Evolutionary conservation across 331 rosid genomes (phyloP).

Genomic region (Cydonia oblonga): DNA sequence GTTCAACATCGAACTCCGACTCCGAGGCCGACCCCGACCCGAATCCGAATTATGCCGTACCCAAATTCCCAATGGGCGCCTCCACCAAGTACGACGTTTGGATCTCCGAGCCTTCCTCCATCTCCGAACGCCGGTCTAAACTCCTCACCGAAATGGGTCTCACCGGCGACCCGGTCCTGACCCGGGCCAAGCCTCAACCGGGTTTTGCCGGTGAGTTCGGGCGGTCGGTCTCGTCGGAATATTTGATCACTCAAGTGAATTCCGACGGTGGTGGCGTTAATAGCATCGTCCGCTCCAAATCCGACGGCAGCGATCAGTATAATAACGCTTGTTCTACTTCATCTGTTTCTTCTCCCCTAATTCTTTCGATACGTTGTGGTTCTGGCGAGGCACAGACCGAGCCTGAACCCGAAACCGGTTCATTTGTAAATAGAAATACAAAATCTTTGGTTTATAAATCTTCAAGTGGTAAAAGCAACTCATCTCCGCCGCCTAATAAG

Average conservation of each 20-base stretch:
- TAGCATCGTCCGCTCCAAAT: conserved; percentile 46
- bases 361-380: conserved; percentile 34
- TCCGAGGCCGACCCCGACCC: conserved; percentile 17
- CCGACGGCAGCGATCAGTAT: conserved; percentile 41
- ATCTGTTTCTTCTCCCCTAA: conserved; percentile 29
- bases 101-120: conserved; percentile 90
- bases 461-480: conserved; percentile 23
- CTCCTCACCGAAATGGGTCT: conserved; percentile 77
- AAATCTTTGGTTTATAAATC: conserved; percentile 23
- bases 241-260: conserved; percentile 19
- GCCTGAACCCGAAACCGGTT: conserved; percentile 8
- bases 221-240: conserved; percentile 50
- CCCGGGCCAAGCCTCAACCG: conserved; percentile 27
- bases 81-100: conserved; percentile 65
- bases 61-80: conserved; percentile 47
- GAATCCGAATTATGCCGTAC: conserved; percentile 22
- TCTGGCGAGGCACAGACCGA: not conserved
- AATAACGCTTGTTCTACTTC: conserved; percentile 9
- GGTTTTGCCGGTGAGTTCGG: conserved; percentile 26
- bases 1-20: conserved; percentile 68
- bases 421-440: conserved; percentile 41
- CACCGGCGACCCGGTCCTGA: conserved; percentile 47
- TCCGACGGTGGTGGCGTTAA: not conserved
- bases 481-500: conserved; percentile 36
- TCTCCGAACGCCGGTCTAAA: conserved; percentile 74